Conservation (phyloP, 352 stramenopile genomes). For the Phytophthora crassamura region DNA sequence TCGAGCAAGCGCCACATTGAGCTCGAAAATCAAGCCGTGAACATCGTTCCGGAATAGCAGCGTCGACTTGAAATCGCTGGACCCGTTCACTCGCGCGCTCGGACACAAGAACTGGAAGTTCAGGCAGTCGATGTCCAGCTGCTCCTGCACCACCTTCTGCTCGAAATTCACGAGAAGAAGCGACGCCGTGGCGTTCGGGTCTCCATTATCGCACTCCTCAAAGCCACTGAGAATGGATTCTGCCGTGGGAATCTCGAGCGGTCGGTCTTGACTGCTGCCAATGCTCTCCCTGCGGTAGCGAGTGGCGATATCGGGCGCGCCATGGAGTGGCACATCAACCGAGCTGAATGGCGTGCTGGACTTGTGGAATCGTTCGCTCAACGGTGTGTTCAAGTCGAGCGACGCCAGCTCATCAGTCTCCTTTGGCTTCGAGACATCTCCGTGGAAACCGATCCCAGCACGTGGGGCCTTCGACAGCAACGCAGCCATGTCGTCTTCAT, state of each 20-base stretch:
- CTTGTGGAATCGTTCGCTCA: slow-evolving; percentile 82
- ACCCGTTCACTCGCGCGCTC: slow-evolving; percentile 25
- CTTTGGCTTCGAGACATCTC: slow-evolving; percentile 67
- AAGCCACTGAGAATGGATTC: slow-evolving; percentile 82
- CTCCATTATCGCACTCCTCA: slow-evolving; percentile 83
- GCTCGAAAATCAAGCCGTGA: slow-evolving; percentile 71
- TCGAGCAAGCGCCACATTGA: slow-evolving; percentile 30
- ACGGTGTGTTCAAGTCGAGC: slow-evolving; percentile 53
- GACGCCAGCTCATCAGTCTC: slow-evolving; percentile 53
- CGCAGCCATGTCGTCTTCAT: slow-evolving; percentile 64
- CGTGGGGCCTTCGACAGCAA: slow-evolving; percentile 72
- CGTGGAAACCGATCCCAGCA: slow-evolving; percentile 81
- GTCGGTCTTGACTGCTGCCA: slow-evolving; percentile 25
- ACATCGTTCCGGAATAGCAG: slow-evolving; percentile 88
- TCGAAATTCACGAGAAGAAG: slow-evolving; percentile 58
- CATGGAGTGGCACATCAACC: slow-evolving; percentile 62
- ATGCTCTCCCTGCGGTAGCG: slow-evolving; percentile 40
- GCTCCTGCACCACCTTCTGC: slow-evolving; percentile 46
- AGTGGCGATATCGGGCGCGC: slow-evolving; percentile 39
- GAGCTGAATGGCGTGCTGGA: slow-evolving; percentile 81
- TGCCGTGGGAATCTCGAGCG: slow-evolving; percentile 68
- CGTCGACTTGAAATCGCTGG: slow-evolving; percentile 31
- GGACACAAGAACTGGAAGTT: slow-evolving; percentile 71
- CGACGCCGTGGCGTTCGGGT: slow-evolving; percentile 72
- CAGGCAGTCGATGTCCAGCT: slow-evolving; percentile 70